Conservation (phyloP, 2,329 filamentous ascomycete genomes). For the Neocatenulostroma microsporum region DNA sequence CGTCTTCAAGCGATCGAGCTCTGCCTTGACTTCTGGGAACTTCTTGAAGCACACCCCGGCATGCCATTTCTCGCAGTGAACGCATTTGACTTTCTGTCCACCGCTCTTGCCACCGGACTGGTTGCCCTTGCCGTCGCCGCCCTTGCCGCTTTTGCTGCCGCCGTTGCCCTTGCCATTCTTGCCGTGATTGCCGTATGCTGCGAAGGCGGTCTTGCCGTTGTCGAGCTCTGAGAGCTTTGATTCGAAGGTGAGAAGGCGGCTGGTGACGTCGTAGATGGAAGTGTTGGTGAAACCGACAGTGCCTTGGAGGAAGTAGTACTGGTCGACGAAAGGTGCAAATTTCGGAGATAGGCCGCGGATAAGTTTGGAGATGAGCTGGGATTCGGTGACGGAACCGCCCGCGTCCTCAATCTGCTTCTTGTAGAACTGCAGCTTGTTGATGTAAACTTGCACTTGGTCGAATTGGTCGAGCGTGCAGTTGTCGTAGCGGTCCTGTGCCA, state of each 20-base stretch:
- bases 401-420: neutral
- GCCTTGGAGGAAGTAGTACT: constrained; percentile 1
- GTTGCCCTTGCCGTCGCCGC: too few relatives aligned
- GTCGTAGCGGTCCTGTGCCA: neutral
- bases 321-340: neutral
- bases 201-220: neutral
- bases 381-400: neutral
- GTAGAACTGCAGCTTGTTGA: neutral
- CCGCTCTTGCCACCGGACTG: too few relatives aligned
- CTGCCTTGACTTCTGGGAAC: too few relatives aligned
- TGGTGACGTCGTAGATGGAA: constrained; percentile 1
- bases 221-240: too few relatives aligned
- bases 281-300: neutral
- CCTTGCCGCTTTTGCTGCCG: too few relatives aligned
- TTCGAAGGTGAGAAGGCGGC: constrained; percentile 1
- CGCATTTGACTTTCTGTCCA: neutral
- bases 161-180: too few relatives aligned
- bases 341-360: neutral
- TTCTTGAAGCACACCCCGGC: neutral
- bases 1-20: constrained; percentile 1
- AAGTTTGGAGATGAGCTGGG: neutral
- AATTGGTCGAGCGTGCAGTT: neutral
- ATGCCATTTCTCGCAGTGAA: neutral
- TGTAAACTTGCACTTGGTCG: neutral
- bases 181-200: too few relatives aligned